Base-by-base conservation (phyloP, 495 filamentous ascomycete genomes). In the Amniculicola lignicola region DNA sequence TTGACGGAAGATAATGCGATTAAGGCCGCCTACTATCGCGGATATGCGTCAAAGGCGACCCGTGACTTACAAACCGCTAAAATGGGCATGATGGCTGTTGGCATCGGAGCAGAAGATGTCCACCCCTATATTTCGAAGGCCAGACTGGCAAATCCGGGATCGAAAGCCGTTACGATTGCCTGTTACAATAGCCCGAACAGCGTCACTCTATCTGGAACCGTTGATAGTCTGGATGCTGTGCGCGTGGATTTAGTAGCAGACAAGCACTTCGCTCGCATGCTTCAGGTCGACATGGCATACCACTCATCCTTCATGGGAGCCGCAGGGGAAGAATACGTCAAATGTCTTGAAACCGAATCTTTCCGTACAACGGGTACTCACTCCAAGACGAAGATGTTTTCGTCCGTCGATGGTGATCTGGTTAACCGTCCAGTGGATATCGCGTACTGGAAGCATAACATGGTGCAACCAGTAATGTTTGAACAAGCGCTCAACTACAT, bases 401-500 rank as follows among this genome's bases (percentile, higher is more conserved):
- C 48, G 4, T 44, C 39, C 16, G 40, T 46, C 12, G 35, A 28
- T 10, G 51, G 18, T 15, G 11, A 7, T 10, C 44, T 37, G 40
- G 14, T 15, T 12, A 28, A 19, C 2, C 31, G 24, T 9, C 23
- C 33, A 1, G 72, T 74, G 10, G 42, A 50, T 22, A 19, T 73
- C 6, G 41, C 48, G 3, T 56, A 47, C 29, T 56, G 52, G 52
- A 38, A 37, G 19, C 4, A 33, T 9, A 56, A 56, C 16, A 21
- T 56, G 27, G 18, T 56, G 16, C 46, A 38, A 19, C 51, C 51
- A 7, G 51, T 85, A 5, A 64, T 77, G 11, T 84, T 84, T 55
- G 66, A 65, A 15, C 68, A 82, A 28, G 82, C 81, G 10, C 29
- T 49, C 28, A 35, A 7, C 21, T 5, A 37, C 7, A 16, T 49